Conservation (phyloP, 768 basidiomycete genomes). For the Cytidiella melzeri region DNA sequence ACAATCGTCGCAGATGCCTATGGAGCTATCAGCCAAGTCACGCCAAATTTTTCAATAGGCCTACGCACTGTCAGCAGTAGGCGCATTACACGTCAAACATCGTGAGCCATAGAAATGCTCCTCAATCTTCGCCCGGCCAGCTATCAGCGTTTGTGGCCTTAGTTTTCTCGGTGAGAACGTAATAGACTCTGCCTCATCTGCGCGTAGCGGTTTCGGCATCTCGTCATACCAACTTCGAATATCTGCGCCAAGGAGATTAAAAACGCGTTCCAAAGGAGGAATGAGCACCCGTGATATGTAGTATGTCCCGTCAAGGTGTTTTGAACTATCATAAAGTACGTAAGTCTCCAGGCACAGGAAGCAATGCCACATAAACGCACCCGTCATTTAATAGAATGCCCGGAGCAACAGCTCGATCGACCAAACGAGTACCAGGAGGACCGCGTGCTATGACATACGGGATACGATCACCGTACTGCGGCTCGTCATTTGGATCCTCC, state of each 20-base stretch:
- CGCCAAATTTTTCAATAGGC: background rate
- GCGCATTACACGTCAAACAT: constrained; percentile 62
- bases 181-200: constrained; percentile 31
- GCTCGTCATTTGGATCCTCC: constrained; percentile 73
- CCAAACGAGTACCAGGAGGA: constrained; percentile 54
- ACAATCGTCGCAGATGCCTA: constrained; percentile 59
- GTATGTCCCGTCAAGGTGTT: constrained; percentile 79
- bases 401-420: constrained; percentile 72
- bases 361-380: constrained; percentile 32
- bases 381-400: constrained; percentile 58
- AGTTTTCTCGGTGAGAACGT: constrained; percentile 32
- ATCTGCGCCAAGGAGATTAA: constrained; percentile 88
- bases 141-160: constrained; percentile 22
- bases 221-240: constrained; percentile 81
- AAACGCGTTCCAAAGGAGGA: constrained; percentile 84
- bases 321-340: constrained; percentile 36
- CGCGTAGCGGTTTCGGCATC: constrained; percentile 63
- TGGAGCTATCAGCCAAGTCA: background rate
- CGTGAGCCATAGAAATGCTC: constrained; percentile 67
- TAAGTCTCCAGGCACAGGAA: background rate
- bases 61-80: constrained; percentile 45
- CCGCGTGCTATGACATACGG: constrained; percentile 83
- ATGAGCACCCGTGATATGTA: constrained; percentile 87
- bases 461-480: constrained; percentile 90
- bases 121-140: constrained; percentile 52